Evolutionary conservation across 2,329 filamentous ascomycete genomes (phyloP).

Genomic region (Talaromyces marneffei): DNA sequence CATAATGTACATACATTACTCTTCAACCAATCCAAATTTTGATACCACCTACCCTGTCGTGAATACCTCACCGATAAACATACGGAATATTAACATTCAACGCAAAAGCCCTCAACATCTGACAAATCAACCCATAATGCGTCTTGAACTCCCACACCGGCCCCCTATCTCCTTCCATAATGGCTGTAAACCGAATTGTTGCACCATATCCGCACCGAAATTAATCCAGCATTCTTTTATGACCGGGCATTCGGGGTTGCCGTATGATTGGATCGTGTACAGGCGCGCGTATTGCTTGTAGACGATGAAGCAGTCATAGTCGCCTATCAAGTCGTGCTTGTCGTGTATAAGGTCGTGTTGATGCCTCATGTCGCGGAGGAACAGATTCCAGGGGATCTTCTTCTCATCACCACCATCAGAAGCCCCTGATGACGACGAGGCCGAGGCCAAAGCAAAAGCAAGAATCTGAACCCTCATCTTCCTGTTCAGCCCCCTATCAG

Average conservation of each 20-base stretch:
- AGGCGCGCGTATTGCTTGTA: conserved; percentile 9
- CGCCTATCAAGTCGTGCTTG: neutral
- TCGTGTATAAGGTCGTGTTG: neutral
- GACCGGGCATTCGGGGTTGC: neutral
- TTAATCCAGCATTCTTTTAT: conserved; percentile 8
- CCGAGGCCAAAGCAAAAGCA: neutral
- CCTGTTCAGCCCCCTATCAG: neutral
- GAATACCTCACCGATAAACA: neutral
- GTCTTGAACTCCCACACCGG: conserved; percentile 12
- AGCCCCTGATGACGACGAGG: neutral
- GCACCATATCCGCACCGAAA: conserved; percentile 3
- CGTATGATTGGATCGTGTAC: neutral
- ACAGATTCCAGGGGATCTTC: neutral
- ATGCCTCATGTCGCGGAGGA: neutral
- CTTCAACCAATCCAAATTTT: no score
- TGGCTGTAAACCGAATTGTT: neutral
- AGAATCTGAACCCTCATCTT: conserved; percentile 12
- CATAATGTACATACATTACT: neutral
- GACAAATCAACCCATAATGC: conserved; percentile 10
- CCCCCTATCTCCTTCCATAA: conserved; percentile 9
- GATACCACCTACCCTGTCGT: neutral
- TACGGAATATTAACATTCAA: conserved; percentile 13
- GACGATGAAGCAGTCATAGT: conserved; percentile 11
- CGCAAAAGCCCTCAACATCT: conserved; percentile 12
- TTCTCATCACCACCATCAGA: neutral